These are phyloP conservation scores for Lactifluus rugatus DNA, from an alignment of 768 basidiomycete genomes.

Conservation along the genomic window DNA sequence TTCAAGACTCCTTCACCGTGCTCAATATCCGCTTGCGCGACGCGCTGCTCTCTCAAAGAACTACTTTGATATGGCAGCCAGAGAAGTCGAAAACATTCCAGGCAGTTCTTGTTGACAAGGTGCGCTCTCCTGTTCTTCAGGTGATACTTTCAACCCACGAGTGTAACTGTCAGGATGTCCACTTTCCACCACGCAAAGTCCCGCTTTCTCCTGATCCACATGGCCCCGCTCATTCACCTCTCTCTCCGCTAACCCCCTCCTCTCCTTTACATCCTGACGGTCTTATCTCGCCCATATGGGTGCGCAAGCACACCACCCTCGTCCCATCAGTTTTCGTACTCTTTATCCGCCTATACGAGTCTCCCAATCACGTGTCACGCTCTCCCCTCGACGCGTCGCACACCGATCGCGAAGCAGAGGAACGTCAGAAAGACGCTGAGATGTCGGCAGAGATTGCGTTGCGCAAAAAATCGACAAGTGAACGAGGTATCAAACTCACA, in stretches of 20 bases:
- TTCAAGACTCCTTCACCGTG: constrained; percentile 52
- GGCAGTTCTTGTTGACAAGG: constrained; percentile 75
- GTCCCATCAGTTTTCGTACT: constrained; percentile 90
- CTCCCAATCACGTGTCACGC: constrained; percentile 30
- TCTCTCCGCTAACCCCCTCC: constrained; percentile 83
- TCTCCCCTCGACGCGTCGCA: constrained; percentile 50
- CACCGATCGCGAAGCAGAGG: constrained; percentile 49
- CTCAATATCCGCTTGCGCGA: constrained; percentile 59
- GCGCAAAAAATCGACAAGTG: constrained; percentile 69
- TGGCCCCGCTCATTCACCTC: constrained; percentile 63
- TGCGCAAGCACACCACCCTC: constrained; percentile 88
- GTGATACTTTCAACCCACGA: not conserved
- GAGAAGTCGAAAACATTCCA: constrained; percentile 71
- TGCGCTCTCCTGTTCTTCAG: constrained; percentile 18
- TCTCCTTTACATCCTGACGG: constrained; percentile 94
- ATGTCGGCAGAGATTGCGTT: constrained; percentile 71
- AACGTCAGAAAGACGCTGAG: constrained; percentile 62
- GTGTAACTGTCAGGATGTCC: constrained; percentile 39
- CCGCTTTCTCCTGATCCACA: constrained; percentile 46
- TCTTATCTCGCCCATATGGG: constrained; percentile 95
- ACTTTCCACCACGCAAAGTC: constrained; percentile 83
- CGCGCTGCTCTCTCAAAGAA: constrained; percentile 52
- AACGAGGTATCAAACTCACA: constrained; percentile 88
- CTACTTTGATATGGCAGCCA: constrained; percentile 61
- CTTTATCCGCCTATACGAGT: constrained; percentile 77